A percentile compares a stretch with the other conserved stretches of the same genome.
Evolutionary conservation across 495 filamentous ascomycete species (phyloP).

Genomic region (Aspergillus haitiensis): DNA sequence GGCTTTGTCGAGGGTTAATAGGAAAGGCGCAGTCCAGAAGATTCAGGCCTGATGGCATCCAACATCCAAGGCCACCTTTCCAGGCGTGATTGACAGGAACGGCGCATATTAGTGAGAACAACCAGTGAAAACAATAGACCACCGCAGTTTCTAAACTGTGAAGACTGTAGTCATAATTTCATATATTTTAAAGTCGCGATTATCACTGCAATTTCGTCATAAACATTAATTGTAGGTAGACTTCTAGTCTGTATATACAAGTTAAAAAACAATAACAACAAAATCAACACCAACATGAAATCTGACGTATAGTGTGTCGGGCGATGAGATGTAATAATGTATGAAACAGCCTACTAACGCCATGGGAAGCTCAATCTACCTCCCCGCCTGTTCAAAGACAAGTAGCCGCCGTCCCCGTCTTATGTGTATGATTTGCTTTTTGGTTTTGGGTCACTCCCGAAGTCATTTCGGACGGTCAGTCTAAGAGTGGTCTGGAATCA

Average conservation of each 20-base stretch:
- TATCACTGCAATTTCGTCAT: not conserved
- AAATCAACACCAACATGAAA: not conserved
- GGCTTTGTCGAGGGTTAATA: not conserved
- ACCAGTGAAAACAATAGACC: too few relatives aligned
- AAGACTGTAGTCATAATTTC: too few relatives aligned
- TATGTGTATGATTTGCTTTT: not conserved
- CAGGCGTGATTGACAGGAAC: too few relatives aligned
- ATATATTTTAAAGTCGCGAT: too few relatives aligned
- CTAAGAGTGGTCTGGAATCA: conserved; percentile 54
- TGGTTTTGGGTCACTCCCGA: not conserved
- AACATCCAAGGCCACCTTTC: too few relatives aligned
- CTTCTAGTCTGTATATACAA: conserved; percentile 20
- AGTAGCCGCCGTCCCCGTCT: not conserved
- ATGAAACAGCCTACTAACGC: conserved; percentile 3
- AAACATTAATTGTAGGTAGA: conserved; percentile 13
- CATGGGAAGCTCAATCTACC: not conserved
- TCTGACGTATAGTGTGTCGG: not conserved
- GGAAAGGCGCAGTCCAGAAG: not conserved
- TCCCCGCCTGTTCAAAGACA: not conserved
- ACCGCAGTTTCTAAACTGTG: too few relatives aligned
- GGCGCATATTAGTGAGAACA: too few relatives aligned
- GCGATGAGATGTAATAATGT: not conserved
- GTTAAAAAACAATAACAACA: not conserved
- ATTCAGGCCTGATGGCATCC: not conserved
- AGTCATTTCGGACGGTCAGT: not conserved